Evolutionary conservation across 805 yeast species (phyloP).

Genomic region (Yarrowia porcina): DNA sequence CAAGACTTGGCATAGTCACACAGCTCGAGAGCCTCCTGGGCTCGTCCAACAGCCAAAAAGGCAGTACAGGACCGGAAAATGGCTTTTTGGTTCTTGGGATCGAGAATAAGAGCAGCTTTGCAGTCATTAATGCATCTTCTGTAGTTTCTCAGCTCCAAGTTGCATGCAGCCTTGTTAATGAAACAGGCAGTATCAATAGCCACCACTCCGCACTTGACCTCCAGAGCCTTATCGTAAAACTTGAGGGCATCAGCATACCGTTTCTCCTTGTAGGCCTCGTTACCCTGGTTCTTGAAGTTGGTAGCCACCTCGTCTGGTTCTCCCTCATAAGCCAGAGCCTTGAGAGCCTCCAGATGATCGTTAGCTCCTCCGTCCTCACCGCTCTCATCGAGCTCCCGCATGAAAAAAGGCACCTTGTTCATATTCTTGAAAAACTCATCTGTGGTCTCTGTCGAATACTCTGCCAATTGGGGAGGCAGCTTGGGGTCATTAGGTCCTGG

Average conservation of each 20-base stretch:
- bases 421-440: slow-evolving; percentile 77
- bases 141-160: slow-evolving; percentile 78
- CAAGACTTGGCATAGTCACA: slow-evolving; percentile 60
- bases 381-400: slow-evolving; percentile 78
- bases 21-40: slow-evolving; percentile 69
- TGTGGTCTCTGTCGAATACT: slow-evolving; percentile 44
- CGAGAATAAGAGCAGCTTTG: slow-evolving; percentile 59
- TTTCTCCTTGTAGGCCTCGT: slow-evolving; percentile 72
- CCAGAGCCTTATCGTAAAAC: slow-evolving; percentile 76
- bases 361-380: slow-evolving; percentile 63
- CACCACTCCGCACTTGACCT: slow-evolving; percentile 56
- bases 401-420: slow-evolving; percentile 86
- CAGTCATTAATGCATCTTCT: slow-evolving; percentile 86
- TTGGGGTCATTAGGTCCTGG: slow-evolving; percentile 62
- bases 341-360: slow-evolving; percentile 76
- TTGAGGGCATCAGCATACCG: slow-evolving; percentile 73
- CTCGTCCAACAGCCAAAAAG: slow-evolving; percentile 59
- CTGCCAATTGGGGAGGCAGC: slow-evolving; percentile 78
- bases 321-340: slow-evolving; percentile 91
- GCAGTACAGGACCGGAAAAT: slow-evolving; percentile 83
- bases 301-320: slow-evolving; percentile 89
- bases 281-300: slow-evolving; percentile 90
- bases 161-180: slow-evolving; percentile 87
- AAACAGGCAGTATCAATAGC: slow-evolving; percentile 60
- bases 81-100: slow-evolving; percentile 77